Evolutionary conservation across 2,329 filamentous ascomycete genomes (phyloP).

Genomic region (Claviceps paspali): DNA sequence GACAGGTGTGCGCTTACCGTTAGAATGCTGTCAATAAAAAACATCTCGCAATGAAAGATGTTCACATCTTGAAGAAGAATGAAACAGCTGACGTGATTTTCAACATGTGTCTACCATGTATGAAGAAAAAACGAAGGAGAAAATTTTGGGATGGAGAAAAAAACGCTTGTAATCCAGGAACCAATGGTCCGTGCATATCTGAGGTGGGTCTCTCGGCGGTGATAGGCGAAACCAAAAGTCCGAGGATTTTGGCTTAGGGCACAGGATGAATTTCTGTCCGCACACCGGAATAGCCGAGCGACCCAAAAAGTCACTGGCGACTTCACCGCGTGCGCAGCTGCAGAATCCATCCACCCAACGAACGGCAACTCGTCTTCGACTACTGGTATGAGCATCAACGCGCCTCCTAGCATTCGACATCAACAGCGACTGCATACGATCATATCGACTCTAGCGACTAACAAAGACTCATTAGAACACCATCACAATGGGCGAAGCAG

Average conservation of each 20-base stretch:
- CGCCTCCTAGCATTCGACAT: slow-evolving; percentile 1
- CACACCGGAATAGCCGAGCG: slow-evolving; percentile 23
- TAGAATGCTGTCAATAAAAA: no score
- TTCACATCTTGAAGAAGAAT: not conserved
- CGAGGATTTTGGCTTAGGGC: slow-evolving; percentile 25
- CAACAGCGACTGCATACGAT: not conserved
- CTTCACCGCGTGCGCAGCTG: slow-evolving; percentile 21
- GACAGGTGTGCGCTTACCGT: slow-evolving; percentile 3
- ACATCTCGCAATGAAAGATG: not conserved
- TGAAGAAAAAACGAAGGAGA: no score
- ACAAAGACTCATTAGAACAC: slow-evolving; percentile 31
- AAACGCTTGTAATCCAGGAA: not conserved
- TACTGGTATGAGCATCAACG: slow-evolving; percentile 21
- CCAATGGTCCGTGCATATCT: slow-evolving; percentile 1
- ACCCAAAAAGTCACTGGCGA: slow-evolving; percentile 27
- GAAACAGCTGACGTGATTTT: no score
- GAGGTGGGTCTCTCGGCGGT: not conserved
- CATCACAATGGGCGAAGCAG: slow-evolving; percentile 68
- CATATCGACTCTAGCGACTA: slow-evolving; percentile 13
- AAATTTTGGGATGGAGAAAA: not conserved
- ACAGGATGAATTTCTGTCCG: slow-evolving; percentile 25
- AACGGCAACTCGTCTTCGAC: slow-evolving; percentile 24
- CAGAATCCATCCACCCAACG: slow-evolving; percentile 21
- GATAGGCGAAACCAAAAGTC: slow-evolving; percentile 15
- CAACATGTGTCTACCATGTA: no score